These are phyloP conservation scores for Effrenium voratum DNA, from an alignment of 73 alveolate genomes.

Conservation along the genomic window DNA sequence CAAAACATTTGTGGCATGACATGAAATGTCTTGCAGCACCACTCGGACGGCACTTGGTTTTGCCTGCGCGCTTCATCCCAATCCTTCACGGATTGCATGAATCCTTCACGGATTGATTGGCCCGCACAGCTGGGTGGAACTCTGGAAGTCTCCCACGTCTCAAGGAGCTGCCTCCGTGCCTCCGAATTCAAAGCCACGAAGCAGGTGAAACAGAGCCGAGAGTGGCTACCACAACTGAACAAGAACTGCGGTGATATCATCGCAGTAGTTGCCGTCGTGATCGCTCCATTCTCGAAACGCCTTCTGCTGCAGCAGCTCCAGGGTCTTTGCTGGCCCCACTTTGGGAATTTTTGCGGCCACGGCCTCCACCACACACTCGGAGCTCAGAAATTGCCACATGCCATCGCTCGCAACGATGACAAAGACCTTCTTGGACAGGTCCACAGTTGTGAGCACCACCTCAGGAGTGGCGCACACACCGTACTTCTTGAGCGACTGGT, in stretches of 20 bases:
- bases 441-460: background rate
- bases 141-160: too few species aligned
- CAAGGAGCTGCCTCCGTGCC: too few species aligned
- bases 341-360: background rate
- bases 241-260: conserved; percentile 25
- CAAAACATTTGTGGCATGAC: too few species aligned
- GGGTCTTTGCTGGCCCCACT: background rate
- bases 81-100: too few species aligned
- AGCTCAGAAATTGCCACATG: background rate
- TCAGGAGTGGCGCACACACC: background rate
- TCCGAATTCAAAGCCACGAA: too few species aligned
- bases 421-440: background rate
- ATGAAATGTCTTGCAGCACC: too few species aligned
- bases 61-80: too few species aligned
- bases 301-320: background rate
- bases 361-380: background rate
- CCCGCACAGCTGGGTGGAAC: too few species aligned
- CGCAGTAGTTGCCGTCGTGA: background rate
- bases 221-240: too few species aligned
- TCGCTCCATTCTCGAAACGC: background rate
- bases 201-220: too few species aligned
- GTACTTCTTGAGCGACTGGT: background rate
- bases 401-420: background rate
- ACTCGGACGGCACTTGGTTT: too few species aligned
- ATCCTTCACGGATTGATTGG: too few species aligned